Conservation (phyloP, 1,139 yeast genomes). For the Tardiomyces digboiensis region DNA sequence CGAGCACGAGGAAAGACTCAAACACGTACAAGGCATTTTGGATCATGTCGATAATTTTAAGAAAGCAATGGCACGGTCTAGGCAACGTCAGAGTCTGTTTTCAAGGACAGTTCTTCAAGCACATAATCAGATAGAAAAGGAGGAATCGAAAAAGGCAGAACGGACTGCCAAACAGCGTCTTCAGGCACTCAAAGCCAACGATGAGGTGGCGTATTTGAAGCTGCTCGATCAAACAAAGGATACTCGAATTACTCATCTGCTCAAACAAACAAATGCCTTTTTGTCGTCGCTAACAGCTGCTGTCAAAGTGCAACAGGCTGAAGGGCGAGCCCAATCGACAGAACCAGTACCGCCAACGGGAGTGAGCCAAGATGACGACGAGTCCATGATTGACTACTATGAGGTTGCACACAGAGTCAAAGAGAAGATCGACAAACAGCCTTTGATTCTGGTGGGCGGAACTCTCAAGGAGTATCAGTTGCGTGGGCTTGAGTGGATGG, state of each 20-base stretch:
- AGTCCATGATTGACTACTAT: constrained; percentile 76
- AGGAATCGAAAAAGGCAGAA: constrained; percentile 80
- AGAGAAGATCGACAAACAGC: constrained; percentile 76
- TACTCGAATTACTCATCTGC: constrained; percentile 91
- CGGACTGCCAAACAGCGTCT: constrained; percentile 95
- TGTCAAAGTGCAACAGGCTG: constrained; percentile 69
- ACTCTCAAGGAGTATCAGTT: constrained; percentile 85
- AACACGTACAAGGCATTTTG: constrained; percentile 30
- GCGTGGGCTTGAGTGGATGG: constrained; percentile 98
- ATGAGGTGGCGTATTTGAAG: constrained; percentile 95
- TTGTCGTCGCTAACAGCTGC: constrained; percentile 88
- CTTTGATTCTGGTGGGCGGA: constrained; percentile 86
- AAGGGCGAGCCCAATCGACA: constrained; percentile 14
- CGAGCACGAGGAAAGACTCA: constrained; percentile 26
- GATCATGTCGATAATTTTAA: constrained; percentile 28
- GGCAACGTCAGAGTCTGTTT: constrained; percentile 7
- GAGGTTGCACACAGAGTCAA: constrained; percentile 87
- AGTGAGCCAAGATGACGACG: constrained; percentile 42
- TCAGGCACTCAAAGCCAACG: constrained; percentile 93
- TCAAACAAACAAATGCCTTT: constrained; percentile 84
- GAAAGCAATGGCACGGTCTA: constrained; percentile 8
- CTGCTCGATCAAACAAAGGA: constrained; percentile 95
- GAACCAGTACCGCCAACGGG: constrained; percentile 24
- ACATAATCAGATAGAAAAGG: constrained; percentile 49
- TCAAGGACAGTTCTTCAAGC: constrained; percentile 17